A percentile compares a stretch with the other conserved stretches of the same genome.
These are phyloP conservation scores for Asterophora lycoperdoides DNA, from an alignment of 768 basidiomycete species.

Conservation along the genomic window DNA sequence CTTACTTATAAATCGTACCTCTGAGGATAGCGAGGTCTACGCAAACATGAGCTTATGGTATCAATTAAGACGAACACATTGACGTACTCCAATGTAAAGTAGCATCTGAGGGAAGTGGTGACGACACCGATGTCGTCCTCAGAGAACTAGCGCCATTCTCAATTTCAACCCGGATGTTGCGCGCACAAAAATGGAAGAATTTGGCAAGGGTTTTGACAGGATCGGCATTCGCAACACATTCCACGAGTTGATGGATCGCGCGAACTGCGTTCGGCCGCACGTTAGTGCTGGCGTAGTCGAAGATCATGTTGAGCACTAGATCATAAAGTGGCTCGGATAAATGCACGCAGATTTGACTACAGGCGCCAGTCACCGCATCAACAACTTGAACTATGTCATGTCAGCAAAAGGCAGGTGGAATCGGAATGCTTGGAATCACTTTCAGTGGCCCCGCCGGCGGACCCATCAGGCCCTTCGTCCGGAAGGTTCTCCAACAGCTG, in stretches of 20 bases:
- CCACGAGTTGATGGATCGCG: constrained; percentile 81
- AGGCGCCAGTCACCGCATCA: constrained; percentile 71
- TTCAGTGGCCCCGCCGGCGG: constrained; percentile 62
- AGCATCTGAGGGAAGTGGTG: constrained; percentile 72
- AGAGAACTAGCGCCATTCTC: constrained; percentile 80
- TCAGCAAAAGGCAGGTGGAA: background rate
- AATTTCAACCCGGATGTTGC: constrained; percentile 69
- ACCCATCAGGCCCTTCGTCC: constrained; percentile 67
- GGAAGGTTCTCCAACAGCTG: constrained; percentile 81
- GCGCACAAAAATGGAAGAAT: constrained; percentile 70
- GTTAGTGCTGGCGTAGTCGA: constrained; percentile 75
- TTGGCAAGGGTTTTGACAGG: constrained; percentile 72
- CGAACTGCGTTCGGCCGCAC: constrained; percentile 84
- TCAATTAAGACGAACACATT: background rate
- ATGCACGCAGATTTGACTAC: constrained; percentile 74
- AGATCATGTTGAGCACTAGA: constrained; percentile 77
- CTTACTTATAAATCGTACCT: constrained; percentile 79
- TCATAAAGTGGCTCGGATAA: constrained; percentile 73
- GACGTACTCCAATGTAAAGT: constrained; percentile 82
- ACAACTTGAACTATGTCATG: constrained; percentile 57
- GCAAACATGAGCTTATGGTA: constrained; percentile 8
- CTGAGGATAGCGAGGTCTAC: constrained; percentile 70
- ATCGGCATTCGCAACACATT: constrained; percentile 79
- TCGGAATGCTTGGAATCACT: constrained; percentile 29
- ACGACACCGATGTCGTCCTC: constrained; percentile 65